These are phyloP conservation scores for Datisca glomerata DNA, from an alignment of 306 rosid species.

Conservation along the genomic window DNA sequence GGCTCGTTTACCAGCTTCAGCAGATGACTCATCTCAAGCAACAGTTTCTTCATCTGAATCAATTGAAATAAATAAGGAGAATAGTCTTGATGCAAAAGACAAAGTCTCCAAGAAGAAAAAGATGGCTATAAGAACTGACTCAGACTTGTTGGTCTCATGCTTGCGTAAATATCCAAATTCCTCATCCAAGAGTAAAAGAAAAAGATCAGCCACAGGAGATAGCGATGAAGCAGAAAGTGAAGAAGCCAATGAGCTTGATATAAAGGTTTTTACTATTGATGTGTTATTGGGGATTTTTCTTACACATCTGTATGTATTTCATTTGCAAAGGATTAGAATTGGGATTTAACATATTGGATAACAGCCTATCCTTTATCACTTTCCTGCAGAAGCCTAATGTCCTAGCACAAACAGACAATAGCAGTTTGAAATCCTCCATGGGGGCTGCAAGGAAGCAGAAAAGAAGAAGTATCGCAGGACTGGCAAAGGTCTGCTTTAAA, in stretches of 20 bases:
- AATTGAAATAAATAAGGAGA: slow-evolving; percentile 19
- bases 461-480: slow-evolving; percentile 52
- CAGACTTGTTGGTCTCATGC: slow-evolving; percentile 42
- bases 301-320: not conserved
- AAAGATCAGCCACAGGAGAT: slow-evolving; percentile 24
- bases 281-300: not conserved
- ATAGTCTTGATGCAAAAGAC: slow-evolving; percentile 22
- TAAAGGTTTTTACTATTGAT: slow-evolving; percentile 12
- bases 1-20: slow-evolving; percentile 28
- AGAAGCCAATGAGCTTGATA: slow-evolving; percentile 39
- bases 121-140: slow-evolving; percentile 23
- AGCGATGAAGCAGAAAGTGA: slow-evolving; percentile 31
- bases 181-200: slow-evolving; percentile 39
- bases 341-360: too few relatives aligned
- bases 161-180: slow-evolving; percentile 17
- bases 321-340: not conserved
- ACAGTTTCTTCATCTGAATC: slow-evolving; percentile 16
- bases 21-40: slow-evolving; percentile 20
- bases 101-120: slow-evolving; percentile 31
- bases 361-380: slow-evolving; percentile 12
- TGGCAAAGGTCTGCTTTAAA: slow-evolving; percentile 46
- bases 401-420: too few relatives aligned
- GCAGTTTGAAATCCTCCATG: slow-evolving; percentile 28
- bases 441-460: slow-evolving; percentile 45
- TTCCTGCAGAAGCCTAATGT: slow-evolving; percentile 44